phyloP scores from a whole-genome alignment of 2,329 filamentous ascomycete species.

The Alternaria sp. region DNA sequence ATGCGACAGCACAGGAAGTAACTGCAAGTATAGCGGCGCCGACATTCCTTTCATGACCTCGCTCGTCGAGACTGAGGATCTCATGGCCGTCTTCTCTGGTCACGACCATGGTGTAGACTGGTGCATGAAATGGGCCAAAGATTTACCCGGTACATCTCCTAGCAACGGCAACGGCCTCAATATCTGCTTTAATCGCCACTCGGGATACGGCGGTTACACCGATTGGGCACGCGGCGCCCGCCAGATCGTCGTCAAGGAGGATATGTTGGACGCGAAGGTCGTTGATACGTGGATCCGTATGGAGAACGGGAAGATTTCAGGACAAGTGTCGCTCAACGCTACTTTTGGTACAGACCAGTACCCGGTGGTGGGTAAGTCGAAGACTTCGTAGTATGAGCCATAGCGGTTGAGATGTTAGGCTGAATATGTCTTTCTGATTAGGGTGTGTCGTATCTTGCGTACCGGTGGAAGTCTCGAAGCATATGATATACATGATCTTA shows the following conservation, averaged over 20 bases:
- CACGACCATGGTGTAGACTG: slow-evolving; percentile 66
- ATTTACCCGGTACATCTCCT: slow-evolving; percentile 41
- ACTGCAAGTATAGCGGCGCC: slow-evolving; percentile 54
- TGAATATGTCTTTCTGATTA: background rate
- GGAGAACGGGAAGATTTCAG: slow-evolving; percentile 63
- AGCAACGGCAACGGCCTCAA: slow-evolving; percentile 56
- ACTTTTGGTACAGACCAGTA: slow-evolving; percentile 68
- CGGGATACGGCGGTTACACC: slow-evolving; percentile 75
- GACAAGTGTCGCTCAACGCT: slow-evolving; percentile 64
- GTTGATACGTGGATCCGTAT: slow-evolving; percentile 69
- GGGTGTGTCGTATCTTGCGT: background rate
- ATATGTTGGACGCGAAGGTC: slow-evolving; percentile 51
- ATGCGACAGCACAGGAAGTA: slow-evolving; percentile 24
- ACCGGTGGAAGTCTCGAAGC: background rate
- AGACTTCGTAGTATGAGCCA: slow-evolving; percentile 19
- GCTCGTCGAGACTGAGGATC: slow-evolving; percentile 62
- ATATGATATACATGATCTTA: background rate
- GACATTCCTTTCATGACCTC: slow-evolving; percentile 71
- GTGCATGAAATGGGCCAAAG: slow-evolving; percentile 54
- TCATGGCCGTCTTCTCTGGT: slow-evolving; percentile 63
- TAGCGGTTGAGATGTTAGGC: background rate
- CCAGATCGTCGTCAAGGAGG: slow-evolving; percentile 62
- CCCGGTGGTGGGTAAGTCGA: slow-evolving; percentile 36
- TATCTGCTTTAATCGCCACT: slow-evolving; percentile 70
- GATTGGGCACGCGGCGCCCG: slow-evolving; percentile 68